phyloP scores from a whole-genome alignment of 2,329 filamentous ascomycete genomes.

The Achaetomium macrosporum region DNA sequence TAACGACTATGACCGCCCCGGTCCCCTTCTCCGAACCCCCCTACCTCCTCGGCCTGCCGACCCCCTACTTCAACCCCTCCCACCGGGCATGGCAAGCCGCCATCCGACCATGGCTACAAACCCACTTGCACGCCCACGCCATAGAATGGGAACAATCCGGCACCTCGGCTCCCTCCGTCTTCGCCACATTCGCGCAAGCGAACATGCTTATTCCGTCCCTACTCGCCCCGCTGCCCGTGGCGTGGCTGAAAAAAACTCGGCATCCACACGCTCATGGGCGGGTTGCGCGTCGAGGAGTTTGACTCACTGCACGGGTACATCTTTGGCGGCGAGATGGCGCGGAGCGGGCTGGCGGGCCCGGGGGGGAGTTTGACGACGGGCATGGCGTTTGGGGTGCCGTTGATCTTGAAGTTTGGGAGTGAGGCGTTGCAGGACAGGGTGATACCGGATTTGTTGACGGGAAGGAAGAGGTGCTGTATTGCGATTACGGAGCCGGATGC shows the following conservation, averaged over 20 bases:
- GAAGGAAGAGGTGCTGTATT: conserved; percentile 64
- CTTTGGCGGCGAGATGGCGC: conserved; percentile 64
- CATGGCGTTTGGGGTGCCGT: conserved; percentile 66
- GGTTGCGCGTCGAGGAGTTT: conserved; percentile 65
- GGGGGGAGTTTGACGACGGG: conserved; percentile 61
- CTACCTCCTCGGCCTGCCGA: conserved; percentile 63
- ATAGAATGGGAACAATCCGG: conserved; percentile 66
- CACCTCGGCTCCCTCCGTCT: conserved; percentile 58
- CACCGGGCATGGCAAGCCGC: conserved; percentile 63
- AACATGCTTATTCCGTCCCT: conserved; percentile 68
- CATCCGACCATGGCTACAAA: conserved; percentile 59
- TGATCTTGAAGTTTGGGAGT: conserved; percentile 63
- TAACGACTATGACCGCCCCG: conserved; percentile 3
- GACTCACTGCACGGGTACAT: conserved; percentile 67
- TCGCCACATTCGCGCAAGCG: conserved; percentile 54
- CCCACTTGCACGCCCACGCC: conserved; percentile 56
- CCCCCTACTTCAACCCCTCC: conserved; percentile 62
- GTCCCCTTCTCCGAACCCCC: conserved; percentile 69
- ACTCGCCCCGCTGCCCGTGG: conserved; percentile 61
- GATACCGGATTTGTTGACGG: conserved; percentile 61
- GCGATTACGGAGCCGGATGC: conserved; percentile 74
- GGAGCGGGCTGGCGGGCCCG: conserved; percentile 60
- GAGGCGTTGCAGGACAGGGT: conserved; percentile 57
- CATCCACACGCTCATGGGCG: conserved; percentile 60
- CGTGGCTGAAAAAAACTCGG: conserved; percentile 61